These are phyloP conservation scores for Pseudonectria buxi DNA, from an alignment of 2,329 filamentous ascomycete species.

Conservation along the genomic window DNA sequence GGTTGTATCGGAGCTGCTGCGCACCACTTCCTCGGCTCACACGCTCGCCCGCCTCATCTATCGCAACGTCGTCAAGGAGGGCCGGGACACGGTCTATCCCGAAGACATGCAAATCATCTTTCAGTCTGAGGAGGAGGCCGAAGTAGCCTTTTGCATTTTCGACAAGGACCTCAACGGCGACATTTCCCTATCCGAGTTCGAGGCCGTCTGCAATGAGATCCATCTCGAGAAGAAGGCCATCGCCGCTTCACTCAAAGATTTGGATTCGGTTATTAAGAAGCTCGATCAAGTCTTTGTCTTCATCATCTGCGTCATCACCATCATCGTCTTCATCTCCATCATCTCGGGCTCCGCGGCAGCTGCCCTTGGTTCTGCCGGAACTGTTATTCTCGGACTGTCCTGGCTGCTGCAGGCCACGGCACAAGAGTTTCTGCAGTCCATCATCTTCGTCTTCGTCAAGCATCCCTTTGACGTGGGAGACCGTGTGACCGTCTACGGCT, in stretches of 20 bases:
- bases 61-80: constrained; percentile 72
- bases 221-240: constrained; percentile 93
- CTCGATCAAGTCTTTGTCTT: constrained; percentile 85
- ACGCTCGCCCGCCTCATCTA: constrained; percentile 83
- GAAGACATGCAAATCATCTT: constrained; percentile 78
- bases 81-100: constrained; percentile 66
- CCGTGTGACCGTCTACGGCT: constrained; percentile 85
- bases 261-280: constrained; percentile 88
- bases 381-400: constrained; percentile 77
- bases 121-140: constrained; percentile 74
- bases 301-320: constrained; percentile 70
- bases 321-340: constrained; percentile 83
- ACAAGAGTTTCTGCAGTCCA: constrained; percentile 88
- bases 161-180: constrained; percentile 96
- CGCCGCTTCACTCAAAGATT: constrained; percentile 85
- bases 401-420: constrained; percentile 92
- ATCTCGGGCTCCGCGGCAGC: constrained; percentile 87
- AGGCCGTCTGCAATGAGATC: constrained; percentile 89
- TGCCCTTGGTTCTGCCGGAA: constrained; percentile 83
- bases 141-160: constrained; percentile 84
- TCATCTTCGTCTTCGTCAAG: constrained; percentile 95
- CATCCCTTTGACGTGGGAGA: constrained; percentile 96
- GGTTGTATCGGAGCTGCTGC: constrained; percentile 72
- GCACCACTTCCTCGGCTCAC: constrained; percentile 67
- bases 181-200: constrained; percentile 90